Base-by-base conservation (phyloP, 2,329 filamentous ascomycete species). In the Fusarium avenaceum region DNA sequence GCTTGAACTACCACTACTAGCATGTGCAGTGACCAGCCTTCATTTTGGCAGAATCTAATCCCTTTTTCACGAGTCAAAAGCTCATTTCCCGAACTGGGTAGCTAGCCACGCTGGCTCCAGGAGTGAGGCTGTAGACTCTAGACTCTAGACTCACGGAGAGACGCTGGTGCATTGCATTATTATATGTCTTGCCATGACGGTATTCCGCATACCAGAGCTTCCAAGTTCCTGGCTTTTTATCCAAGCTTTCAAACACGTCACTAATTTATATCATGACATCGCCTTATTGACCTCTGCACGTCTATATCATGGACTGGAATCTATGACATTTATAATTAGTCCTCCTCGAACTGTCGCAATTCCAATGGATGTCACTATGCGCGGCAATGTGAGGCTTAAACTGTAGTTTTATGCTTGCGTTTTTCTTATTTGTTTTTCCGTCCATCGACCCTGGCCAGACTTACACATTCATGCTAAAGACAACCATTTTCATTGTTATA, bases 1-100 rank as follows among this genome's bases (percentile, higher is more conserved):
- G 63, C 67, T 63, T 57, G 46, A 65, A 42, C 46, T 52, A 47
- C 40, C 32, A 59, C n/a, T 51, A 35, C 58, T 67, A 50, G 60
- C 52, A 65, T 56, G 57, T 56, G 67, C 65, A 64, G 58, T 50
- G 52, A 50, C 52, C 50, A 59, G 33, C 47, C 44, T 70, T 57
- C 53, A 59, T 52, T 68, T 54, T 59, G 42, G 61, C 48, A 52
- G 39, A 54, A 60, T 55, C 56, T 30, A 46, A 14, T 45, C 22
- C 48, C 22, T 28, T 52, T 38, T 45, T 53, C 55, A 46, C 35
- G 43, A 63, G 63, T 62, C 65, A 59, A 47, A 57, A 67, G 38
- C 63, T 74, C 72, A 74, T 74, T 72, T 73, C 70, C 70, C 59
- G 33, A 44, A 46, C 58, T 52, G 32, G 58, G 47, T 46, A 62